phyloP scores from a whole-genome alignment of 306 rosid genomes.

The Medicago lupulina region DNA sequence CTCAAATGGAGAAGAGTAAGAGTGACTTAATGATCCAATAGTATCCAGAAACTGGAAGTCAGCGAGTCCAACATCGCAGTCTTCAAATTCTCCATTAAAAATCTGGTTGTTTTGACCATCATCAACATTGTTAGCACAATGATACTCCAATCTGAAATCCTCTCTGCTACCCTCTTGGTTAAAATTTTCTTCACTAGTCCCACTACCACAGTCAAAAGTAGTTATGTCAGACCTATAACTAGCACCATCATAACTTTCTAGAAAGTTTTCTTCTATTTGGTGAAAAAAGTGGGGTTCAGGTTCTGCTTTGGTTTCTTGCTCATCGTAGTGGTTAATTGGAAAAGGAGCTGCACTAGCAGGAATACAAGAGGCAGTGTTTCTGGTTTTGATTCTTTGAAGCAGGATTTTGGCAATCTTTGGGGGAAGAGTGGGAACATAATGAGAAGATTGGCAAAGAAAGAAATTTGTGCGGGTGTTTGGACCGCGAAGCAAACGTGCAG shows the following conservation, averaged over 20 bases:
- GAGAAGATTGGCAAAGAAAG: constrained; percentile 32
- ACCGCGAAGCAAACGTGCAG: constrained; percentile 57
- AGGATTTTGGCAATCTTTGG: constrained; percentile 53
- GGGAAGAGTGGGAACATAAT: constrained; percentile 50
- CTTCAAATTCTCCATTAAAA: constrained; percentile 35
- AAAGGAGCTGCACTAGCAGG: constrained; percentile 17
- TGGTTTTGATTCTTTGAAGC: constrained; percentile 55
- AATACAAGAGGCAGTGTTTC: constrained; percentile 35
- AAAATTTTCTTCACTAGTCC: constrained; percentile 36
- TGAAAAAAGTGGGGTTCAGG: constrained; percentile 13
- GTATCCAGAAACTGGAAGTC: constrained; percentile 46
- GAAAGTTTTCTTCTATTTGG: constrained; percentile 38
- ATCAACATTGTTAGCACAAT: constrained; percentile 30
- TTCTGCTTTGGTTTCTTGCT: constrained; percentile 24
- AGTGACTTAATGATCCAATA: constrained; percentile 37
- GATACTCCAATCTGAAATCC: constrained; percentile 23
- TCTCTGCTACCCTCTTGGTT: constrained; percentile 31
- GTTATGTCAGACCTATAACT: constrained; percentile 25
- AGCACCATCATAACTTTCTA: constrained; percentile 32
- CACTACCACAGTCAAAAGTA: constrained; percentile 30
- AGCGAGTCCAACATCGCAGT: constrained; percentile 26
- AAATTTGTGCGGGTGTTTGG: constrained; percentile 56
- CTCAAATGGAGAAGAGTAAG: constrained; percentile 44
- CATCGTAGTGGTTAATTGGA: constrained; percentile 23
- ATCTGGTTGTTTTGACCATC: constrained; percentile 34